Base-by-base conservation (phyloP, 352 stramenopile genomes). In the Phytophthora sp. region DNA sequence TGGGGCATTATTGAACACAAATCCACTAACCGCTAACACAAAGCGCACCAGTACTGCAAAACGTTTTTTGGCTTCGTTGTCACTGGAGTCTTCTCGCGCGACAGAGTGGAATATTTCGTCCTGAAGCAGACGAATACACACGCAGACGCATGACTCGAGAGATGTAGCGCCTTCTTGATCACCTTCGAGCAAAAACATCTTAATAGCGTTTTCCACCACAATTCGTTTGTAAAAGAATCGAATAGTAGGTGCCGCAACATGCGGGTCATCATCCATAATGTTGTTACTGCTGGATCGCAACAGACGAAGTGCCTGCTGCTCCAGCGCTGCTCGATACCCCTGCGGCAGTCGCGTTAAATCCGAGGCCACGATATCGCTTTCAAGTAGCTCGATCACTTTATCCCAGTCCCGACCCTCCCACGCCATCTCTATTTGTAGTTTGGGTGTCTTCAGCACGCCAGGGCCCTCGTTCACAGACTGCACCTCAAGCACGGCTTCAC, bases 401-500 rank as follows among this genome's bases (percentile, higher is more conserved):
- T 87, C 74, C 77, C 77, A 88, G 60, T 88, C 68, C 53, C 66
- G 57, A 4, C 24, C 51, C 28, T 81, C 76, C 75, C 77, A 83
- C 12, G 80, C 77, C 38, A 82, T 65, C 18, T 81, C 76, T 15
- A 87, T 52, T 20, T 83, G 66, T 18, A 73, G 17, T 27, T 71
- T 83, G 1, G 69, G 56, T 0, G 74, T 76, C 42, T 74, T 77
- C 2, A 77, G 39, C 17, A 68, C 61, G 35, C 48, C 66, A 31
- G 69, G 58, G 11, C 72, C 68, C 13, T 79, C 75, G 1, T 55
- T 66, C 35, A 72, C 41, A 3, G 81, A 76, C 9, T 77, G 70
- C n/a, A 72, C 30, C 27, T 87, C 79, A 9, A 93, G 39, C 15
- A 93, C 77, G 2, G 80, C 77, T 65, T 90, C 76, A 50, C 82